Evolutionary conservation across 768 basidiomycete genomes (phyloP).

Genomic region (Mycena galericulata): DNA sequence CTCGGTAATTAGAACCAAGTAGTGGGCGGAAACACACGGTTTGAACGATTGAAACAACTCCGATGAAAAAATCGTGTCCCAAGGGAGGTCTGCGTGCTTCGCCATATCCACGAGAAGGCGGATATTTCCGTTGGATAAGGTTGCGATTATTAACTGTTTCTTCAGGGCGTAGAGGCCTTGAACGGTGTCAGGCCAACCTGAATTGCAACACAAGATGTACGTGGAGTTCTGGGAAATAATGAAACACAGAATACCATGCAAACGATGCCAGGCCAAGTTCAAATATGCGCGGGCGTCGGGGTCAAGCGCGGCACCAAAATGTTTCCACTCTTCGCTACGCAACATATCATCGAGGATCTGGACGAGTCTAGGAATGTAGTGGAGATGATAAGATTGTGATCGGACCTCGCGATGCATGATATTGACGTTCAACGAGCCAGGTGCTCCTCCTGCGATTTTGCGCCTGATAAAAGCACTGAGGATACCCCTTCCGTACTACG

Average conservation of each 20-base stretch:
- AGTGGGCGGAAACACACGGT: conserved; percentile 57
- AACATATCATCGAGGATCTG: conserved; percentile 73
- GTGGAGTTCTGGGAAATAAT: too few species aligned
- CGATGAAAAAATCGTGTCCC: conserved; percentile 72
- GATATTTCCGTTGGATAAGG: conserved; percentile 75
- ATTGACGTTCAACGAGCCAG: conserved; percentile 66
- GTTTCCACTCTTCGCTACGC: conserved; percentile 59
- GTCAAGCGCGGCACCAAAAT: conserved; percentile 59
- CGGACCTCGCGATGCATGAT: conserved; percentile 65
- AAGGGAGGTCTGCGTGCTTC: conserved; percentile 69
- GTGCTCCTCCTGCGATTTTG: conserved; percentile 56
- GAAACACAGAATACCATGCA: conserved; percentile 53
- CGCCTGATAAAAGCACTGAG: conserved; percentile 46
- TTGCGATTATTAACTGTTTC: conserved; percentile 60
- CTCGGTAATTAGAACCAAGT: background rate
- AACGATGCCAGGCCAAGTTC: conserved; percentile 69
- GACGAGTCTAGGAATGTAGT: background rate
- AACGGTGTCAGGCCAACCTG: conserved; percentile 70
- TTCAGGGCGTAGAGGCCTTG: conserved; percentile 64
- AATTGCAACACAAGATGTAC: background rate
- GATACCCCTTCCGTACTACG: background rate
- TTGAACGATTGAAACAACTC: conserved; percentile 74
- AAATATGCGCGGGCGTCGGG: conserved; percentile 57
- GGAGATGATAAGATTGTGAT: too few species aligned
- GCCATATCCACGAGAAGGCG: conserved; percentile 74